Base-by-base conservation (phyloP, 441 rosid genomes). In the Gossypium davidsonii region DNA sequence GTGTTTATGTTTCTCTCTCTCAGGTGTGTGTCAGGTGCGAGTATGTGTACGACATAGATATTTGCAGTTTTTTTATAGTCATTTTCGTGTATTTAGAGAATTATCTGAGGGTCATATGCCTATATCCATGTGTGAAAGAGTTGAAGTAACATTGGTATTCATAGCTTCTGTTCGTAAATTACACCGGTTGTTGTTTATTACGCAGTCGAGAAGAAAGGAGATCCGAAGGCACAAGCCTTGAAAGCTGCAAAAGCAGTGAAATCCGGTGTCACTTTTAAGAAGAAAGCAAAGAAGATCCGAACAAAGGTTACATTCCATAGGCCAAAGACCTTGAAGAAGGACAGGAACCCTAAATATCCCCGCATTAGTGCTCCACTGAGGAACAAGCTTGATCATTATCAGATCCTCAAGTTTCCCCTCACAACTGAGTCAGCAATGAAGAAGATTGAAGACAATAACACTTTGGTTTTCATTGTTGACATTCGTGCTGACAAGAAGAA, bases 371-470 rank as follows among this genome's bases (percentile, higher is more conserved):
- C 89, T 61, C 79, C 92, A n/a, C 86, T 89, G 1, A 87, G 96
- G 83, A 86, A 91, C 86, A 91, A 89, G 84, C 91, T 91, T 2
- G 96, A 86, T 52, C 94, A 89, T 9, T 91, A 88, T 75, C 91
- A 86, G 83, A 91, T 91, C 66, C 85, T 89, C 73, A 89, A 90
- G 76, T 87, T 75, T 69, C 97, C 97, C 17, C 92, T 89, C 72
- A 91, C 94, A 9, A 91, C 97, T 0, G 90, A 91, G 79, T 91
- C 92, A 1, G 97, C 92, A 0, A 91, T 91, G 92, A 89, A 88
- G 79, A 89, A 86, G 83, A 94, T 92, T 71, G 98, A 94, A 65
- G 98, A 94, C 53, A 92, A 91, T 90, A 94, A 90, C 85, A 95
- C 99, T 15, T 83, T 93, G 78, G 98, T 93, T 2, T 95, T 95